Conservation (phyloP, 306 rosid genomes). For the Pyrus betulifolia region DNA sequence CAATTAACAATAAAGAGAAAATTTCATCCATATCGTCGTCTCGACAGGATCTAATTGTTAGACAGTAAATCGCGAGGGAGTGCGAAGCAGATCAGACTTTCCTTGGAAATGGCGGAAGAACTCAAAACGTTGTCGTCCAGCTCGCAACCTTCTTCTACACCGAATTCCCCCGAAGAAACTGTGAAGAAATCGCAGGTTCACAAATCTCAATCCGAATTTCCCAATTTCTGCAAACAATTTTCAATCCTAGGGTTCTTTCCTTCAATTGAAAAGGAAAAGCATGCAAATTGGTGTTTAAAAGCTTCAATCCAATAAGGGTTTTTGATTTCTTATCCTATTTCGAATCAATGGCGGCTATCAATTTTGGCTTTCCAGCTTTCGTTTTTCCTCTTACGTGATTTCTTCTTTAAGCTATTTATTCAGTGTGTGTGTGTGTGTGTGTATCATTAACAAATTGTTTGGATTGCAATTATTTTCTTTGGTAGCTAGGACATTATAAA, state of each 20-base stretch:
- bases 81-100: not conserved
- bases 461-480: not conserved
- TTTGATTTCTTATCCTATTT: not conserved
- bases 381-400: not conserved
- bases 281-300: not conserved
- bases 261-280: not conserved
- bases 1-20: not conserved
- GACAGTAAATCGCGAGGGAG: not conserved
- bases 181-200: conserved; percentile 41
- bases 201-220: not conserved
- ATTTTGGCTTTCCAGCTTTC: not conserved
- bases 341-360: not conserved
- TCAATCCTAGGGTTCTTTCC: not conserved
- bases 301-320: not conserved
- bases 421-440: no score
- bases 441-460: not conserved
- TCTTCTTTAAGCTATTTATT: no score
- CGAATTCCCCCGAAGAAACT: conserved; percentile 27
- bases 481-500: not conserved
- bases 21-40: not conserved
- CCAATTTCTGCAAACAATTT: not conserved
- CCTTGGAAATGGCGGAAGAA: conserved; percentile 39
- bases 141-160: conserved; percentile 26
- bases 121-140: conserved; percentile 33
- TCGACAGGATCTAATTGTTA: not conserved